Evolutionary conservation across 2,329 filamentous ascomycete genomes (phyloP).

Genomic region (Boeremia exigua): DNA sequence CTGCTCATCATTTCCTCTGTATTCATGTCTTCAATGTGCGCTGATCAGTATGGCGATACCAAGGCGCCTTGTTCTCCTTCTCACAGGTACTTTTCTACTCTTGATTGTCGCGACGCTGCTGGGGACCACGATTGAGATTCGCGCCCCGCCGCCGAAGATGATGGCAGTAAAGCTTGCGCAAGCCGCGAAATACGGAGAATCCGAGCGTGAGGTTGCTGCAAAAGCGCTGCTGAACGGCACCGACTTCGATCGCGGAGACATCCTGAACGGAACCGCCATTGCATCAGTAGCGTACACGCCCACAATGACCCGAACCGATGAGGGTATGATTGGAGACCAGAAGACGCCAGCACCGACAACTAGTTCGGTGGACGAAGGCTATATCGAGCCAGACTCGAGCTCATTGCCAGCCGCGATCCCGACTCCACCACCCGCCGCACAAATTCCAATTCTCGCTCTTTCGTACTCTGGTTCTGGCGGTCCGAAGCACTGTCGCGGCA

Average conservation of each 20-base stretch:
- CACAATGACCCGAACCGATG: conserved; percentile 25
- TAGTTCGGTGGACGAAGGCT: conserved; percentile 30
- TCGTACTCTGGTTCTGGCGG: conserved; percentile 42
- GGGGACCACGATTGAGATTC: conserved; percentile 36
- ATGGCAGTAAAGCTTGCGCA: conserved; percentile 36
- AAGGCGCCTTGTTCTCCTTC: conserved; percentile 30
- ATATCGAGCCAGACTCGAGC: conserved; percentile 22
- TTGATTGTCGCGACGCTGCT: conserved; percentile 40
- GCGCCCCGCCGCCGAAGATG: conserved; percentile 30
- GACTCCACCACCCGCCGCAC: conserved; percentile 18
- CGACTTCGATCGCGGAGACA: conserved; percentile 36
- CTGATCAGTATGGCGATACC: conserved; percentile 25
- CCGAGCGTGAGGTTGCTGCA: conserved; percentile 22
- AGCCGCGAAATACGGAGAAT: conserved; percentile 30
- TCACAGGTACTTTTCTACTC: conserved; percentile 33
- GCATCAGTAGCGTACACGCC: conserved; percentile 25
- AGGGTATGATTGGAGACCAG: conserved; percentile 35
- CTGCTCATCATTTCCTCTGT: neutral
- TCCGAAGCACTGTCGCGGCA: conserved; percentile 45
- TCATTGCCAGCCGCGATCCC: conserved; percentile 14
- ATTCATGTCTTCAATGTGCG: neutral
- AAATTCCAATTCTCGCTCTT: conserved; percentile 41
- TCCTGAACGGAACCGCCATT: conserved; percentile 29
- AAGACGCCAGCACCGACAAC: conserved; percentile 22
- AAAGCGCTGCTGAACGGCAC: conserved; percentile 39